phyloP scores from a whole-genome alignment of 139 green algal species.

The Trebouxia sp. region DNA sequence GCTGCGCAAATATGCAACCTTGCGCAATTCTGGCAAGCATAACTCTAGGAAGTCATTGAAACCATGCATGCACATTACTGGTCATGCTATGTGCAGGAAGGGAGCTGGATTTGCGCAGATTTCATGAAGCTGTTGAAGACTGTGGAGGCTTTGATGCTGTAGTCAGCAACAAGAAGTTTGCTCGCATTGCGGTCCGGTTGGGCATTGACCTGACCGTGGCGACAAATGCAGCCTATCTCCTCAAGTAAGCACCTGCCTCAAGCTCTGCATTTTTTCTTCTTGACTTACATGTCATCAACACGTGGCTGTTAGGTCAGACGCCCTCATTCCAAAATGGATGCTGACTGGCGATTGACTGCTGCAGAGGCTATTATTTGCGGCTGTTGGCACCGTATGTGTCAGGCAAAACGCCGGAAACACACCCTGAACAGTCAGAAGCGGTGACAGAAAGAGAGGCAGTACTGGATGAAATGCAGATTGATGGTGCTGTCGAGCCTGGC shows the following conservation, averaged over 20 bases:
- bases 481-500: neutral
- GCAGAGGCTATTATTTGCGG: conserved; percentile 7
- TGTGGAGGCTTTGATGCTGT: conserved; percentile 27
- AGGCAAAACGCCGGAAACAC: neutral
- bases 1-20: no score
- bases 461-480: neutral
- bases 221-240: conserved; percentile 29
- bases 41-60: neutral
- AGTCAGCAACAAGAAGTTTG: conserved; percentile 3
- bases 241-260: neutral
- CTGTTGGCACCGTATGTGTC: conserved; percentile 11
- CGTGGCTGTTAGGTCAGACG: neutral
- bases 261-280: neutral
- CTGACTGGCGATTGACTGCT: neutral
- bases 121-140: conserved; percentile 27
- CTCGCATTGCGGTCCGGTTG: conserved; percentile 7
- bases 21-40: no score
- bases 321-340: no score
- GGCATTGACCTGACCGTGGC: conserved; percentile 19
- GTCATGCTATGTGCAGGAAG: conserved; percentile 28
- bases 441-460: neutral
- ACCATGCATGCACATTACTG: neutral
- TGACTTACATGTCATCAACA: neutral
- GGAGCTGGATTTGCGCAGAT: conserved; percentile 20
- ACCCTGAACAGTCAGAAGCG: neutral